phyloP scores from a whole-genome alignment of 73 alveolate genomes.

The Paramecium caudatum region DNA sequence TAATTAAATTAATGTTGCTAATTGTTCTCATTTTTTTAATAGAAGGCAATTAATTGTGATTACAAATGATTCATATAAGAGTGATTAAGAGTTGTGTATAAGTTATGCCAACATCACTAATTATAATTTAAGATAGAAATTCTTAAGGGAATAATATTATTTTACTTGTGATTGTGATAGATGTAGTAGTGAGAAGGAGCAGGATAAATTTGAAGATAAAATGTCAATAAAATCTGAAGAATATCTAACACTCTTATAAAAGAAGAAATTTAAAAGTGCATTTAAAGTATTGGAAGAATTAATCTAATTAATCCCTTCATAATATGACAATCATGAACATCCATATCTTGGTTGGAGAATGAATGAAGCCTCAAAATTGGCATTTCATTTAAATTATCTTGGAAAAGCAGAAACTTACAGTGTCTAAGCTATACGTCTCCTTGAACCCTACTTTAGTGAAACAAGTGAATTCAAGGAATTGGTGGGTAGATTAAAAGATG shows the following conservation, averaged over 20 bases:
- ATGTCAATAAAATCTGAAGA: background rate
- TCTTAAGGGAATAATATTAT: background rate
- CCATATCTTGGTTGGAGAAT: constrained; percentile 59
- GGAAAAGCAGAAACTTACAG: constrained; percentile 34
- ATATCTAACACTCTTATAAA: constrained; percentile 9
- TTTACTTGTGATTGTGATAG: constrained; percentile 13
- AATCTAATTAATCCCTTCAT: background rate
- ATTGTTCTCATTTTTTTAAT: constrained; percentile 48
- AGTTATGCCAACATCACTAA: background rate
- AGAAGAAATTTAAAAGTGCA: constrained; percentile 35
- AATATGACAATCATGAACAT: constrained; percentile 38
- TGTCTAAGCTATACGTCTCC: background rate
- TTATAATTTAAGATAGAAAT: background rate
- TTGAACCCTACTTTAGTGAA: constrained; percentile 9
- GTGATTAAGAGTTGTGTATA: constrained; percentile 26
- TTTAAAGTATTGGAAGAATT: background rate
- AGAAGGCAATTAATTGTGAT: background rate
- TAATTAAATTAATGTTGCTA: constrained; percentile 23
- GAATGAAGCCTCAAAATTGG: constrained; percentile 58
- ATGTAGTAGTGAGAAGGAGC: background rate
- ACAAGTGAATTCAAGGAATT: constrained; percentile 11
- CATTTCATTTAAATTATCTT: constrained; percentile 30
- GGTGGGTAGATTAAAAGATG: constrained; percentile 28
- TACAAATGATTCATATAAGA: constrained; percentile 52
- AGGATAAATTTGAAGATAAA: no score